Base-by-base conservation (phyloP, 2,329 filamentous ascomycete genomes). In the Alternaria sp. region DNA sequence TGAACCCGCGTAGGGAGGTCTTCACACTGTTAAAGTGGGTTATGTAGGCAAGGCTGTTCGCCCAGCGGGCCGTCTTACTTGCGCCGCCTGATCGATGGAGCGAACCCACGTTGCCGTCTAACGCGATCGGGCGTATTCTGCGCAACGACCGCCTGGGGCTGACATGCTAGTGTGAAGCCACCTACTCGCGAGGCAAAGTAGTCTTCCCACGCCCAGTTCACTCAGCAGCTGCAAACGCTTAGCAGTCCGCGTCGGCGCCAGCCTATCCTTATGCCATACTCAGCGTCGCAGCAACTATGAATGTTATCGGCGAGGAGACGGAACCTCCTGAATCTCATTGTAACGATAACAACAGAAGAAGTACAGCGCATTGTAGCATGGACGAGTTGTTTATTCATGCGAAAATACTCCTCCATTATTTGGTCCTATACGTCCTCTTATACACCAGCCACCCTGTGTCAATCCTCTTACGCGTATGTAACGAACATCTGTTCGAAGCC, bases 401-500 rank as follows among this genome's bases (percentile, higher is more conserved):
- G 6, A 18, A 10, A 4, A 22, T 3, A n/a, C 0, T 11, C 6
- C 5, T 22, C n/a, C n/a, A 22, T 38, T 5, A 27, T 0, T 50
- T 8, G 2, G 20, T 27, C 30, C 27, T 28, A 2, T 2, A 11
- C 38, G 30, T 30, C 14, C 43, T 25, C 20, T 18, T 18, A 18
- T 18, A 18, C 18, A 18, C 30, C 20, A 14, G 18, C 40, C 27
- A 20, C 27, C 18, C 40, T 34, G 14, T 32, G 38, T 28, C 8
- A 40, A 41, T 10, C 16, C 10, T 77, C 76, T 34, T 78, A 70
- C 49, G 54, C 50, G 40, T 74, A 74, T n/a, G 58, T 44, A 6
- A 75, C 66, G 34, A 67, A 74, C 72, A 74, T 74, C 45, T 70
- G 53, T 8, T 72, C 55, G 38, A 75, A 72, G 5, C 62, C 60